Percentiles rank a stretch among this genome's conserved stretches.
These are phyloP conservation scores for Monilinia aucupariae DNA, from an alignment of 2,329 filamentous ascomycete species.

Conservation along the genomic window DNA sequence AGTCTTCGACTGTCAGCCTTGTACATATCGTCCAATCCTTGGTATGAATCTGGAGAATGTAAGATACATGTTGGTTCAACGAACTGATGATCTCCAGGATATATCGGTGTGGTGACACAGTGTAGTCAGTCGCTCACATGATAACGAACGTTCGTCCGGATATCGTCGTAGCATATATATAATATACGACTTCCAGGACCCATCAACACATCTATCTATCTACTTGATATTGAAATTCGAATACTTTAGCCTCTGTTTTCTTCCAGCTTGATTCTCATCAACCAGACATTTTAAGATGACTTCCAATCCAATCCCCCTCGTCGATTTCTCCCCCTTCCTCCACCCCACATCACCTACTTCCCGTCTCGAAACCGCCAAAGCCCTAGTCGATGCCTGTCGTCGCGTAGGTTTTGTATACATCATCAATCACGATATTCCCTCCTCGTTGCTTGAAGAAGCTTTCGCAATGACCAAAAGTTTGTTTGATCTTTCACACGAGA, in stretches of 20 bases:
- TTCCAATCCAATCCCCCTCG: constrained; percentile 20
- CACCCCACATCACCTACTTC: constrained; percentile 22
- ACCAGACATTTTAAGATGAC: background rate
- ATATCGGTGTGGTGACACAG: background rate
- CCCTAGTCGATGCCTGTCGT: constrained; percentile 40
- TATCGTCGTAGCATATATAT: background rate
- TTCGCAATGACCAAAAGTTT: constrained; percentile 42
- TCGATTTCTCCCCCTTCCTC: constrained; percentile 28
- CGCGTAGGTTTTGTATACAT: constrained; percentile 46
- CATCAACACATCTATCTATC: background rate
- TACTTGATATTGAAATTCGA: too few species aligned
- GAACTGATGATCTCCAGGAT: background rate
- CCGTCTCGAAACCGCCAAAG: constrained; percentile 35
- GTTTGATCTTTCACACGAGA: constrained; percentile 41
- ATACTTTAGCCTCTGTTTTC: too few species aligned
- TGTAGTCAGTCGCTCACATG: background rate
- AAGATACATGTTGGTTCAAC: background rate
- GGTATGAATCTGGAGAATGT: background rate
- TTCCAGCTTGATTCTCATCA: background rate
- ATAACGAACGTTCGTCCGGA: background rate
- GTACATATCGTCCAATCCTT: background rate
- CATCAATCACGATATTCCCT: constrained; percentile 42
- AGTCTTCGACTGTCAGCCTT: background rate
- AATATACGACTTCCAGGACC: background rate
- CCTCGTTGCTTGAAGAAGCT: constrained; percentile 38